Base-by-base conservation (phyloP, 805 yeast genomes). In the Diddensiella santjacobensis region DNA sequence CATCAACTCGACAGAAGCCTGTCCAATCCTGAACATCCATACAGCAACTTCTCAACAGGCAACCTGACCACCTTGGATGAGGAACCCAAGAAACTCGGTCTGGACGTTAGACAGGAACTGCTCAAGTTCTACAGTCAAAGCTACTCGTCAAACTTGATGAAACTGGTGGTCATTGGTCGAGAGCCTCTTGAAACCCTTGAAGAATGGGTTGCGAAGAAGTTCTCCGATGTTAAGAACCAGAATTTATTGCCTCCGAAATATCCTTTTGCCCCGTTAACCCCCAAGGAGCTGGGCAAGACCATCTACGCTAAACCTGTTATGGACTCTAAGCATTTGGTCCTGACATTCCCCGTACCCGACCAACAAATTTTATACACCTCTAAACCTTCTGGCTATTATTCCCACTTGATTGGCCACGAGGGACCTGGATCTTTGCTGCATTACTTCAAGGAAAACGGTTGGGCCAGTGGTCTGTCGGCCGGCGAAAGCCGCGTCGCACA, bases 351-450 rank as follows among this genome's bases (percentile, higher is more conserved):
- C 44, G 78, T 86, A 10, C 96, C 96, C 2, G 89, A 86, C 60
- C 82, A 83, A 55, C 77, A 78, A 44, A 77, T 75, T 22, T 64
- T 69, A 44, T 86, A 90, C 86, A 75, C 77, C 46, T 74, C 76
- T 20, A 80, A 80, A 56, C 95, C 97, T 0, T 74, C 78, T 4
- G 78, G 75, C 48, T 85, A 88, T 65, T 76, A 71, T 55, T 79
- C 90, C 18, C 97, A 93, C 64, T 71, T 93, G 45, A 69, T 91
- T 42, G 98, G 98, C 36, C 98, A 91, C 65, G 99, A 91, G 69
- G 86, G 93, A 42, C 74, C 82, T 42, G 98, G 98, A 1, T 88
- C 96, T 1, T 64, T 91, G 17, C 71, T 88, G 30, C 77, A 81
- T 48, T 75, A 73, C 54, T 75, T 91, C 55, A 91, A 88, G 67